A percentile compares a stretch with the other conserved stretches of the same genome.
These are phyloP conservation scores for Marasmius tenuissimus DNA, from an alignment of 1,284 basidiomycete species.

Conservation along the genomic window DNA sequence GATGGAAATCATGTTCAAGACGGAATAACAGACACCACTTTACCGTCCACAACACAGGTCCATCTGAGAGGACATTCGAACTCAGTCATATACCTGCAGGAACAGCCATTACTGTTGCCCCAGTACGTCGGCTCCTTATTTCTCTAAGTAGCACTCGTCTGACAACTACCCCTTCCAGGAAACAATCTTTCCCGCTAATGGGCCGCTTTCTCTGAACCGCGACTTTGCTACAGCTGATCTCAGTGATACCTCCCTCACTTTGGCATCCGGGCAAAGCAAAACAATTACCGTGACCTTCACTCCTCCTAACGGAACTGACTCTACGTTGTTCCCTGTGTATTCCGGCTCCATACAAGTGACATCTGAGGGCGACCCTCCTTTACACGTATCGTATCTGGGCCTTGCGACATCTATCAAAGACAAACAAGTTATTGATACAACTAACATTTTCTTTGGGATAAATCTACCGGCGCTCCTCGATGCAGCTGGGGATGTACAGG, in stretches of 20 bases:
- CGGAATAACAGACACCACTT: constrained; percentile 40
- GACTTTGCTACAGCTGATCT: constrained; percentile 42
- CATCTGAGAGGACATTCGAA: constrained; percentile 39
- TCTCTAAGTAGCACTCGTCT: background rate
- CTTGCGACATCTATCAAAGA: constrained; percentile 30
- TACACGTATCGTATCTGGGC: constrained; percentile 35
- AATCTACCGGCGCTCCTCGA: constrained; percentile 28
- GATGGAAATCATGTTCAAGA: constrained; percentile 2
- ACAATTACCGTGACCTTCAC: constrained; percentile 9
- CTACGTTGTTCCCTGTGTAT: constrained; percentile 41
- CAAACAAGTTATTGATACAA: constrained; percentile 32
- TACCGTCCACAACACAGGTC: constrained; percentile 47
- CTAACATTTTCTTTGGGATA: constrained; percentile 31
- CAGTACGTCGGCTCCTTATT: constrained; percentile 17
- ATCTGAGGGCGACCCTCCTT: constrained; percentile 23
- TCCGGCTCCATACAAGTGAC: constrained; percentile 40
- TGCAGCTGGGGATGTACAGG: constrained; percentile 26
- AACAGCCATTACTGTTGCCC: constrained; percentile 47
- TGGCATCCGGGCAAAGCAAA: constrained; percentile 8
- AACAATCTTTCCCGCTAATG: constrained; percentile 39
- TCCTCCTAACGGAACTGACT: constrained; percentile 31
- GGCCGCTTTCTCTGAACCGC: constrained; percentile 50
- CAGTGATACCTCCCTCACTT: constrained; percentile 11
- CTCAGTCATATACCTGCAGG: constrained; percentile 52
- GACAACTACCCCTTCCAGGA: constrained; percentile 21